phyloP scores from a whole-genome alignment of 176 grass and related monocot genomes.

The Rhynchospora tenuis region DNA sequence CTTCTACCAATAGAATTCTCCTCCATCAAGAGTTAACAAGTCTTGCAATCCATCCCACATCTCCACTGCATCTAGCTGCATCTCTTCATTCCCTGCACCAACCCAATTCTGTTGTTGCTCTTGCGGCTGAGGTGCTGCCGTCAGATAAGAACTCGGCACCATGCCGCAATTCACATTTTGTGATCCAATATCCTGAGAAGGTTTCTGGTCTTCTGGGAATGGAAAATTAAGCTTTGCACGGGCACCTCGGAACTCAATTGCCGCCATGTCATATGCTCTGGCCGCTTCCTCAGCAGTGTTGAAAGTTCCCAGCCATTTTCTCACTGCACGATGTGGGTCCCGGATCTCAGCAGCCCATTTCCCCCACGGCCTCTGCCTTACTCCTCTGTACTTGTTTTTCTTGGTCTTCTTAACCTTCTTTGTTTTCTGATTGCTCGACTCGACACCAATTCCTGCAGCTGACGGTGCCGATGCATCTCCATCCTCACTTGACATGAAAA shows the following conservation, averaged over 20 bases:
- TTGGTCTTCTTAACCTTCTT: slow-evolving; percentile 39
- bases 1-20: slow-evolving; percentile 25
- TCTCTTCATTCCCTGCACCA: slow-evolving; percentile 11
- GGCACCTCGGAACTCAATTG: slow-evolving; percentile 83
- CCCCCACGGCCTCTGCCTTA: slow-evolving; percentile 84
- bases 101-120: background rate
- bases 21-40: slow-evolving; percentile 43
- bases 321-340: slow-evolving; percentile 65
- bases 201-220: slow-evolving; percentile 15
- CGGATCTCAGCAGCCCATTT: slow-evolving; percentile 99
- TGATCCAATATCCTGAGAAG: background rate
- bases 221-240: slow-evolving; percentile 91
- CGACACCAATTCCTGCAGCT: background rate
- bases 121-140: background rate
- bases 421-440: background rate
- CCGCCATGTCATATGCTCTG: slow-evolving; percentile 66
- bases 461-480: background rate
- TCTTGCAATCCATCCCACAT: slow-evolving; percentile 66
- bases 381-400: slow-evolving; percentile 85
- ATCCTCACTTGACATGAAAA: slow-evolving; percentile 20
- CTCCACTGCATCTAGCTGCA: slow-evolving; percentile 11
- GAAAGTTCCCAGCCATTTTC: slow-evolving; percentile 88
- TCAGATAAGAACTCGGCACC: background rate
- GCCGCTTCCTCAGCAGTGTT: slow-evolving; percentile 77
- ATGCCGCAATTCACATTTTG: background rate